Conservation (phyloP, 2,329 filamentous ascomycete genomes). For the Allantophomopsis cytisporea region DNA sequence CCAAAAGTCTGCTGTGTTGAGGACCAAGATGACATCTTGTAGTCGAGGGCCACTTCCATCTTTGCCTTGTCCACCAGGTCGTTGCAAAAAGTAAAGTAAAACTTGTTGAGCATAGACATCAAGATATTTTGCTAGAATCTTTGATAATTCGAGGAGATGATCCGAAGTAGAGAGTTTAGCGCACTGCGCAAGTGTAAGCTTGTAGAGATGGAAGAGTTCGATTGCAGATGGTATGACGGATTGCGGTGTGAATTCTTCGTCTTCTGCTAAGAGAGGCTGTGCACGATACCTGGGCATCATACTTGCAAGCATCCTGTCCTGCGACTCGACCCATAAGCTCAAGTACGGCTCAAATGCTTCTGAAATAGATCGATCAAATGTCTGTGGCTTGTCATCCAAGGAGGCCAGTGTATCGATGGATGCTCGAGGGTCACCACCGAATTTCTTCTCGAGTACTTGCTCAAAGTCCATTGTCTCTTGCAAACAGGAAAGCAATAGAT, state of each 20-base stretch:
- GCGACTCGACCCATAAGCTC: slow-evolving; percentile 92
- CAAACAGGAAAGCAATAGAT: slow-evolving; percentile 73
- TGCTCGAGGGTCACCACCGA: slow-evolving; percentile 56
- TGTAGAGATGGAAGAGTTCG: slow-evolving; percentile 95
- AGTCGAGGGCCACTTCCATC: slow-evolving; percentile 38
- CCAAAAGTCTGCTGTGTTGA: slow-evolving; percentile 98
- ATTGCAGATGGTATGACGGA: slow-evolving; percentile 88
- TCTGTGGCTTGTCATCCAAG: slow-evolving; percentile 58
- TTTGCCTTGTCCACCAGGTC: slow-evolving; percentile 27
- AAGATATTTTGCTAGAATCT: slow-evolving; percentile 79
- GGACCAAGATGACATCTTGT: slow-evolving; percentile 70
- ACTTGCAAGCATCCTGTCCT: slow-evolving; percentile 73
- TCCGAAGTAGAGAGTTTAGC: slow-evolving; percentile 91
- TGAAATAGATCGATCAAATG: slow-evolving; percentile 83
- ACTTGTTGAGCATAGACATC: slow-evolving; percentile 95
- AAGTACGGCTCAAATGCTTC: slow-evolving; percentile 96
- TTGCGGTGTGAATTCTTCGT: slow-evolving; percentile 87
- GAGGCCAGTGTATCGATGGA: slow-evolving; percentile 87
- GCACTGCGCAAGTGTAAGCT: slow-evolving; percentile 83
- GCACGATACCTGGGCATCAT: slow-evolving; percentile 81
- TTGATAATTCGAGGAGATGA: slow-evolving; percentile 71
- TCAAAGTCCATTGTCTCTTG: slow-evolving; percentile 97
- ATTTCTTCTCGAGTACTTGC: slow-evolving; percentile 75
- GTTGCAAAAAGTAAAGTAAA: slow-evolving; percentile 55
- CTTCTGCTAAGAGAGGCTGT: slow-evolving; percentile 64